phyloP scores from a whole-genome alignment of 208 protist species.

The Acanthamoeba culbertsoni region DNA sequence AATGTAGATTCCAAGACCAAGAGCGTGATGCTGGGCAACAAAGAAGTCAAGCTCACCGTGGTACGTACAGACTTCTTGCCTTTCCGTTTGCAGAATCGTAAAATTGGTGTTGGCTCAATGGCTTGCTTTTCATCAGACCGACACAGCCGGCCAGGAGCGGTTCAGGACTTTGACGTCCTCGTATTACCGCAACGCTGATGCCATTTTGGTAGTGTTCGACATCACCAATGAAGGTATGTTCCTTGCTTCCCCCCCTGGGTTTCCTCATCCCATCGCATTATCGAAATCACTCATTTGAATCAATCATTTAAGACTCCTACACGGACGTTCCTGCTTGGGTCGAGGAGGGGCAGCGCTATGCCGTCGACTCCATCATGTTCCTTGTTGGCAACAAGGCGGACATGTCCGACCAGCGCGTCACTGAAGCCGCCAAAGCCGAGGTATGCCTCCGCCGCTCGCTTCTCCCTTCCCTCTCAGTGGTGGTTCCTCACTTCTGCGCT shows the following conservation, averaged over 20 bases:
- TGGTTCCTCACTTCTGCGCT: not conserved
- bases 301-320: conserved; percentile 35
- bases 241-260: not conserved
- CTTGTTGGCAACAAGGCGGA: conserved; percentile 60
- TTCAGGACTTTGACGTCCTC: conserved; percentile 37
- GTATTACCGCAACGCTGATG: conserved; percentile 62
- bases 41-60: conserved; percentile 58
- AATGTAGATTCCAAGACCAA: conserved; percentile 60
- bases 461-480: no score
- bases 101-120: not conserved
- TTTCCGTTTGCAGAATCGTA: not conserved
- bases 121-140: not conserved
- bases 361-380: conserved; percentile 62
- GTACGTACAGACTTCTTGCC: not conserved
- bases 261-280: not conserved
- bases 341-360: conserved; percentile 49
- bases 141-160: conserved; percentile 50
- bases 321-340: conserved; percentile 59
- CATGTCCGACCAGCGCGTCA: conserved; percentile 32
- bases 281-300: not conserved
- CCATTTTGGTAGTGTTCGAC: conserved; percentile 55
- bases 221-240: conserved; percentile 51
- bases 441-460: not conserved
- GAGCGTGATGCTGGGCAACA: conserved; percentile 50
- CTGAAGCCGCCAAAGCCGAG: conserved; percentile 49